These are phyloP conservation scores for Dipteronia dyeriana DNA, from an alignment of 345 rosid species.

Conservation along the genomic window DNA sequence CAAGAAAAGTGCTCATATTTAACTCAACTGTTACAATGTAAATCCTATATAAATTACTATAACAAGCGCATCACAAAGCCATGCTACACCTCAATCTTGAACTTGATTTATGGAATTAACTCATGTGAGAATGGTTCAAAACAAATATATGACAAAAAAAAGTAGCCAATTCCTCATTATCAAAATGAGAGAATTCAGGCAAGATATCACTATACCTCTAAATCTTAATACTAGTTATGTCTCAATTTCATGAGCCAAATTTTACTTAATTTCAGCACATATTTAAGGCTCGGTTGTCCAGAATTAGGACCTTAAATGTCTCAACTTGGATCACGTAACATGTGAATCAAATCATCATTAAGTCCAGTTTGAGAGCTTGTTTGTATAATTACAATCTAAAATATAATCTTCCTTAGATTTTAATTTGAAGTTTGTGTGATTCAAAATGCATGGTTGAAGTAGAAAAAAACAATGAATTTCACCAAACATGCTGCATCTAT, in stretches of 20 bases:
- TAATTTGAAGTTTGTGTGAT: not conserved
- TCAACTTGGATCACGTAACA: not conserved
- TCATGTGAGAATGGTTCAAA: not conserved
- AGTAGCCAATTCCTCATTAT: not conserved
- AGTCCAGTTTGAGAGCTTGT: not conserved
- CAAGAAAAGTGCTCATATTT: conserved; percentile 6
- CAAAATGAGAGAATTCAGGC: not conserved
- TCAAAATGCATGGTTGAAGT: not conserved
- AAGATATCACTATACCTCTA: not conserved
- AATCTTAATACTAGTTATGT: not conserved
- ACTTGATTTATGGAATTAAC: not conserved
- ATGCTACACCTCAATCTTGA: conserved; percentile 10
- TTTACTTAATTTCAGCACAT: not conserved
- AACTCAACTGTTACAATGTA: not conserved
- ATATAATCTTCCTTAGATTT: not conserved
- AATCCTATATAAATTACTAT: not conserved
- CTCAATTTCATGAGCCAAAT: not conserved
- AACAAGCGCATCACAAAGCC: not conserved
- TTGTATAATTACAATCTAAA: not conserved
- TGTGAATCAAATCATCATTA: not conserved
- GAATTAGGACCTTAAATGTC: not conserved
- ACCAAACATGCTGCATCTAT: not conserved
- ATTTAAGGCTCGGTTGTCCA: not conserved
- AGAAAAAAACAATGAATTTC: not conserved
- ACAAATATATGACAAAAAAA: not conserved